Base-by-base conservation (phyloP, 176 grass and related monocot genomes). In the Phyllostachys edulis region DNA sequence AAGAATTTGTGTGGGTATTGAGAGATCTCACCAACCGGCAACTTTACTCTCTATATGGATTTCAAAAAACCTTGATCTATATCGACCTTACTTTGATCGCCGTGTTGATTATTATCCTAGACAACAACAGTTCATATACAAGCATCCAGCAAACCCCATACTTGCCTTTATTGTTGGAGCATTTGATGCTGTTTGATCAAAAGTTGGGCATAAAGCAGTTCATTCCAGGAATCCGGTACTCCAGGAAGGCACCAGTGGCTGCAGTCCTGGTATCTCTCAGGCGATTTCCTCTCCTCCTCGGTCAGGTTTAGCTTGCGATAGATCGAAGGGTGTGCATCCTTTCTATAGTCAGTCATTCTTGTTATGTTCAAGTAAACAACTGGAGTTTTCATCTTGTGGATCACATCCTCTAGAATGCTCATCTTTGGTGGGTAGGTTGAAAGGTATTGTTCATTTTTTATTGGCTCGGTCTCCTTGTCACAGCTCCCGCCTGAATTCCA, bases 401-500 rank as follows among this genome's bases (percentile, higher is more conserved):
- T 90, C 56, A 99, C 90, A 27, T 88, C 85, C 70, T 94, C 91
- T 20, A 92, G 61, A 41, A 94, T 85, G 42, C 29, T 76, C 90
- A 96, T 92, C 73, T 78, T 92, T 37, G 89, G 81, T 59, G 93
- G 97, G 76, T 99, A 96, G 12, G 67, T 56, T 38, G 85, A 91
- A 54, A 99, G 93, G 78, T 92, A 95, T 18, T 90, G 79, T 20
- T 99, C 89, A 32, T 96, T 88, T 44, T 52, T 84, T 67, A 99
- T 94, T 42, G 97, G 97, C 18, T 92, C 67, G 0, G 81, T 96
- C 86, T 99, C 97, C 68, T 85, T 82, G 59, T 99, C 90, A 13
- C 97, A 99, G 27, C 89, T 91, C 4, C 97, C 93, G 5, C 97
- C 97, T 39, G 97, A 96, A 88, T 99, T 99, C 97, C 97, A 99